These are phyloP conservation scores for Stentor coeruleus DNA, from an alignment of 73 alveolate species.

Conservation along the genomic window DNA sequence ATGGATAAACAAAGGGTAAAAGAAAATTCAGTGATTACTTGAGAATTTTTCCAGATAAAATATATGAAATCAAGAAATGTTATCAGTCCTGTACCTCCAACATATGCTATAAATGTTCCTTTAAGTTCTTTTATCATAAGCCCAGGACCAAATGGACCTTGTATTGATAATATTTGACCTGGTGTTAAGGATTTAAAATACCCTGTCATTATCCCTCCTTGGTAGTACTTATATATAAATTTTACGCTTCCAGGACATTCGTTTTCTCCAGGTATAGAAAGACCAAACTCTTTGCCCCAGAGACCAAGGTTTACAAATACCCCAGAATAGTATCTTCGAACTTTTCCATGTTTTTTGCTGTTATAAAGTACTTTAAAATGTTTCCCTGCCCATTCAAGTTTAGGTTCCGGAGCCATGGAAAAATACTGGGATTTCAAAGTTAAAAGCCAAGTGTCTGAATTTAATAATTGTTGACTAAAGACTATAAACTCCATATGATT, in stretches of 20 bases:
- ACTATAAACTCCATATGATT: neutral
- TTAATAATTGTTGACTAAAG: neutral
- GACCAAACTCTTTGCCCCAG: slow-evolving; percentile 16
- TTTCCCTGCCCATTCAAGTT: slow-evolving; percentile 6
- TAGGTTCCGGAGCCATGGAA: neutral
- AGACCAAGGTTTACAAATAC: neutral
- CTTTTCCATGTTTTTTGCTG: neutral
- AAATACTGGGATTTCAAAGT: neutral
- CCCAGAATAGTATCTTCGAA: neutral
- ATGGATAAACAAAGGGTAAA: neutral
- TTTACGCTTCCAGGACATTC: neutral
- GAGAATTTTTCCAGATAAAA: neutral
- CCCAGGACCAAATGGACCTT: slow-evolving; percentile 26
- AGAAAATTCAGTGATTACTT: neutral
- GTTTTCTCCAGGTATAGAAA: neutral
- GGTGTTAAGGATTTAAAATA: neutral
- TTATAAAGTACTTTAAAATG: neutral
- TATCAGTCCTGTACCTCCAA: slow-evolving; percentile 2
- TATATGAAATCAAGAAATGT: neutral
- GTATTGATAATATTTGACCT: neutral
- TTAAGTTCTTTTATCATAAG: neutral
- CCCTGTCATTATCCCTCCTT: slow-evolving; percentile 6
- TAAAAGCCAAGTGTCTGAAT: neutral
- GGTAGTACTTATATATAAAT: neutral
- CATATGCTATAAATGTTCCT: neutral